Base-by-base conservation (phyloP, 2,329 filamentous ascomycete genomes). In the Ophiostoma australiae region DNA sequence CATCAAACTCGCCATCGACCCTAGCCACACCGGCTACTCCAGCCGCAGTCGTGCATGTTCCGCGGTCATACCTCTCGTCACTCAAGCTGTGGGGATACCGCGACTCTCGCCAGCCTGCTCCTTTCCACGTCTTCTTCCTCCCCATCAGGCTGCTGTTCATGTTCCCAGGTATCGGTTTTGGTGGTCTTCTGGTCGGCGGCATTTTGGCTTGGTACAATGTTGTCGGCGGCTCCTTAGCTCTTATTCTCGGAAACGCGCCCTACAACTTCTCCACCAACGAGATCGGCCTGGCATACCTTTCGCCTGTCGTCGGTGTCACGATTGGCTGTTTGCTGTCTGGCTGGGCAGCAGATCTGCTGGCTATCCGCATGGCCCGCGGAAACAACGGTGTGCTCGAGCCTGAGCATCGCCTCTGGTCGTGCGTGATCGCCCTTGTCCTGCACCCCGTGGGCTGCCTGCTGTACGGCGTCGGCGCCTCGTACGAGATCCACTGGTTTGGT, bases 381-480 rank as follows among this genome's bases (percentile, higher is more conserved):
- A 82, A 82, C 74, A 76, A 78, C 27, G 81, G 81, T 35, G 76
- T 81, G 20, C 73, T 75, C 37, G 77, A 78, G 73, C 75, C 77
- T 20, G 77, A 78, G 73, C 75, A 77, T 31, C 74, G 77, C 15
- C 75, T 78, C 4, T 75, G 75, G 70, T 77, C 77, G 44, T 69
- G 79, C 10, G 69, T 68, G 31, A 48, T 74, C 15, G 76, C 77
- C 0, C 72, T 77, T 27, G 35, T 76, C n/a, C 61, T 73, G 2
- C 76, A 76, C 13, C 72, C 78, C 13, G 72, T 74, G 1, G 81
- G 81, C 0, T 77, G 84, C 31, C 79, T 85, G 67, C 73, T 83
- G 5, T 85, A 82, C 82, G 84, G 84, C 41, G 82, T 85, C 0
- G 83, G 83, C 4, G 81, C 82, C 2, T 79, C 79, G 58, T 75